Conservation (phyloP, 2,329 filamentous ascomycete genomes). For the Ophiostoma pallidulum region DNA sequence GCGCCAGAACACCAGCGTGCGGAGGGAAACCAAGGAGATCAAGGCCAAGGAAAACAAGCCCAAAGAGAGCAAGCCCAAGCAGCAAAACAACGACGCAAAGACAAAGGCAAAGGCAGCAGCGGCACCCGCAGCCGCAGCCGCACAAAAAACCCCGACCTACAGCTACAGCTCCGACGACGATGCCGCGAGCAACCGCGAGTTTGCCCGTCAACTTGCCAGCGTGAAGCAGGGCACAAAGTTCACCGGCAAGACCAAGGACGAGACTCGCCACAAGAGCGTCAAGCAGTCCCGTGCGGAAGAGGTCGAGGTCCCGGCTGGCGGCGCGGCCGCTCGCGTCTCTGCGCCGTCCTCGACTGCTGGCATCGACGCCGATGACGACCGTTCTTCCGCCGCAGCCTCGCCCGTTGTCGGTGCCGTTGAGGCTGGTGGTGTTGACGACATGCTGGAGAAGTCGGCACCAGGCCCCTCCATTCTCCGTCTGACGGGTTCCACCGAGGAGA, state of each 20-base stretch:
- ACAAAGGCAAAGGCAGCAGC: conserved; percentile 27
- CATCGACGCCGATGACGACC: conserved; percentile 72
- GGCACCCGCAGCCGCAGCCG: background rate
- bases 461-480: conserved; percentile 71
- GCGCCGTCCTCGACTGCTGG: conserved; percentile 61
- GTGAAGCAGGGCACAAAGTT: conserved; percentile 61
- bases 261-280: conserved; percentile 58
- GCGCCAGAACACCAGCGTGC: conserved; percentile 24
- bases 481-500: conserved; percentile 47
- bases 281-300: conserved; percentile 58
- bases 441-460: conserved; percentile 66
- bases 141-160: conserved; percentile 13
- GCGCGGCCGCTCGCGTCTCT: conserved; percentile 34
- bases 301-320: conserved; percentile 23
- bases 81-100: conserved; percentile 21
- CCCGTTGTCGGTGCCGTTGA: conserved; percentile 50
- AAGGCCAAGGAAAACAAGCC: conserved; percentile 25
- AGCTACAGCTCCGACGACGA: conserved; percentile 46
- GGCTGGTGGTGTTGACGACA: conserved; percentile 71
- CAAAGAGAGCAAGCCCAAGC: conserved; percentile 24
- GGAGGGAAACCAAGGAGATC: conserved; percentile 27
- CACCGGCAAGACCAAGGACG: conserved; percentile 42
- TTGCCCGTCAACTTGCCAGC: conserved; percentile 63
- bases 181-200: conserved; percentile 49
- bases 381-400: conserved; percentile 59